Evolutionary conservation across 1,284 basidiomycete genomes (phyloP).

Genomic region (Cystobasidium pallidum): DNA sequence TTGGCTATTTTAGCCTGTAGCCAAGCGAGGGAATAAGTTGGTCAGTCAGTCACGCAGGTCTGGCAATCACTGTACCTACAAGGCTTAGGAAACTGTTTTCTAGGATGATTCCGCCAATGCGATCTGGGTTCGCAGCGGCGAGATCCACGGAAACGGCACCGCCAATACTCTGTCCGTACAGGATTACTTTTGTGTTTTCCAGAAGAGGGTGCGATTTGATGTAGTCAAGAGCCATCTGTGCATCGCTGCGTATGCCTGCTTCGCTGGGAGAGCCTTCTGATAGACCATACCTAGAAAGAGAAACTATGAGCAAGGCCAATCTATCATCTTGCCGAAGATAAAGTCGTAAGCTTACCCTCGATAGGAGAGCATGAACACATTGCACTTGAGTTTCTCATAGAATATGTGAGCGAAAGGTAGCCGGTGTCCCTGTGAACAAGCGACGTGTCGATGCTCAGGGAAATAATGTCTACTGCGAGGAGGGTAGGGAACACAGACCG

Average conservation of each 20-base stretch:
- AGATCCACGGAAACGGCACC: slow-evolving; percentile 93
- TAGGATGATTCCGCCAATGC: slow-evolving; percentile 52
- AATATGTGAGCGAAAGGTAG: slow-evolving; percentile 87
- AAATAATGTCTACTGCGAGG: no score
- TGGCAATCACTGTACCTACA: slow-evolving; percentile 1
- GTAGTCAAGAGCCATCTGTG: slow-evolving; percentile 69
- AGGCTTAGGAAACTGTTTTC: slow-evolving; percentile 48
- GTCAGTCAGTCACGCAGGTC: not conserved
- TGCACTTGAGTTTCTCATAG: slow-evolving; percentile 78
- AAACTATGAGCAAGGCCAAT: not conserved
- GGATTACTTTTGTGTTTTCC: slow-evolving; percentile 68
- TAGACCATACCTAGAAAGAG: slow-evolving; percentile 52
- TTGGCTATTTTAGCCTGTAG: slow-evolving; percentile 19
- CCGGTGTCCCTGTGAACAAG: slow-evolving; percentile 70
- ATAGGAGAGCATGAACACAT: slow-evolving; percentile 86
- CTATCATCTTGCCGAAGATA: not conserved
- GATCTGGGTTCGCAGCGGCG: slow-evolving; percentile 73
- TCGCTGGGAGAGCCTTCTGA: slow-evolving; percentile 69
- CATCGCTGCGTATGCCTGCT: slow-evolving; percentile 62
- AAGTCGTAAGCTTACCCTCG: slow-evolving; percentile 65
- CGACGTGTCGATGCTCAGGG: no score
- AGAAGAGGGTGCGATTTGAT: slow-evolving; percentile 71
- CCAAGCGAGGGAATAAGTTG: no score
- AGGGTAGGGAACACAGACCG: not conserved
- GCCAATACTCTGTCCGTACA: slow-evolving; percentile 94